Evolutionary conservation across 2,329 filamentous ascomycete genomes (phyloP).

Genomic region (Davidsoniella virescens): DNA sequence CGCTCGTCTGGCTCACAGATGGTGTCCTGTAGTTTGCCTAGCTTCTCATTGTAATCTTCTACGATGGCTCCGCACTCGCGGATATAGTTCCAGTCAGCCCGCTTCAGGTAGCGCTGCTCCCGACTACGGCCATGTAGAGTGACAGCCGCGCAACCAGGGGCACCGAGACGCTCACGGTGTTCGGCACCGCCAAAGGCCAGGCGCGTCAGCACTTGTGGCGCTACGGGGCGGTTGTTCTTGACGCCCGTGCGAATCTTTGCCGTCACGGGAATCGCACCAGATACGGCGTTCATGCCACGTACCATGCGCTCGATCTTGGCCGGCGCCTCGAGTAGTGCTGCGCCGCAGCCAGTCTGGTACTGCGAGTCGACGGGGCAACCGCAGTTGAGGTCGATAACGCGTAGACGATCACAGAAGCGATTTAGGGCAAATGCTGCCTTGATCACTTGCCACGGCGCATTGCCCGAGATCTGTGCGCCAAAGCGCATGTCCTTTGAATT

Average conservation of each 20-base stretch:
- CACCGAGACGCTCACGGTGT: conserved; percentile 50
- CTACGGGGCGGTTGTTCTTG: conserved; percentile 60
- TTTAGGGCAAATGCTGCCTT: conserved; percentile 76
- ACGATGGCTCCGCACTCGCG: conserved; percentile 75
- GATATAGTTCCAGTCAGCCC: conserved; percentile 92
- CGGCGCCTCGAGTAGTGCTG: conserved; percentile 74
- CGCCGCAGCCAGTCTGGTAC: conserved; percentile 74
- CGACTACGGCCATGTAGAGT: conserved; percentile 86
- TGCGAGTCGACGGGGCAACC: conserved; percentile 94
- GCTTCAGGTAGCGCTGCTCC: conserved; percentile 84
- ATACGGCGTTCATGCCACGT: conserved; percentile 88
- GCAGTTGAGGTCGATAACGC: conserved; percentile 89
- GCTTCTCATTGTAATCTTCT: conserved; percentile 58
- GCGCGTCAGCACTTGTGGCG: conserved; percentile 64
- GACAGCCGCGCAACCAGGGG: conserved; percentile 80
- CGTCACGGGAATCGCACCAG: conserved; percentile 77
- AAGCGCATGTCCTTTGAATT: conserved; percentile 73
- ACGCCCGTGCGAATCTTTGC: conserved; percentile 92
- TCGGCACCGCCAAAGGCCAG: conserved; percentile 68
- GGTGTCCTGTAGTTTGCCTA: conserved; percentile 56
- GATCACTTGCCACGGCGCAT: conserved; percentile 77
- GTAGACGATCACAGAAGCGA: conserved; percentile 61
- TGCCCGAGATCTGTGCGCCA: conserved; percentile 81
- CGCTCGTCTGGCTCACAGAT: conserved; percentile 59
- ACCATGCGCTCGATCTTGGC: conserved; percentile 89